Evolutionary conservation across 1,284 basidiomycete genomes (phyloP).

Genomic region (Puccinia novopanici): DNA sequence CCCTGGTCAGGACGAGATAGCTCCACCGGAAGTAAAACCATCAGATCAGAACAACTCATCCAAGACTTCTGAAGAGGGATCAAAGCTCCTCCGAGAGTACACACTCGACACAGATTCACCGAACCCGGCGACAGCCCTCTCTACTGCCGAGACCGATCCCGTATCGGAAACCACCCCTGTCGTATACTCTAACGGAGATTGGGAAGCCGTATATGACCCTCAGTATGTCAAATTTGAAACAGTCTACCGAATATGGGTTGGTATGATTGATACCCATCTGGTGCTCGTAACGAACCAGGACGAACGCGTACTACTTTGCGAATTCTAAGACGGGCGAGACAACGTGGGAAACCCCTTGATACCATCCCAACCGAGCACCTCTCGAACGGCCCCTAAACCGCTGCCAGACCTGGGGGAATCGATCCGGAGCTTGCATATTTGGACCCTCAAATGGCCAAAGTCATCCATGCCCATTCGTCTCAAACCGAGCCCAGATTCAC

Average conservation of each 20-base stretch:
- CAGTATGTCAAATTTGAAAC: conserved; percentile 20
- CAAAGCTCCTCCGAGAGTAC: neutral
- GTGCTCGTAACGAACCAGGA: neutral
- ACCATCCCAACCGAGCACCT: neutral
- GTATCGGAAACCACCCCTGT: neutral
- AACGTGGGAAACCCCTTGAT: conserved; percentile 39
- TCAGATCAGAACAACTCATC: neutral
- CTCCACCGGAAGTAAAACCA: neutral
- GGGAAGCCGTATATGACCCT: conserved; percentile 38
- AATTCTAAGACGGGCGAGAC: conserved; percentile 37
- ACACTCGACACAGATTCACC: neutral
- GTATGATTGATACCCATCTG: neutral
- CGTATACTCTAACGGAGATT: conserved; percentile 40
- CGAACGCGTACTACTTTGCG: conserved; percentile 40
- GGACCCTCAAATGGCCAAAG: conserved; percentile 11
- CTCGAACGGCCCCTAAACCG: neutral
- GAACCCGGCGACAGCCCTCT: neutral
- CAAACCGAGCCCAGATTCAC: conserved; percentile 14
- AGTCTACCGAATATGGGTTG: neutral
- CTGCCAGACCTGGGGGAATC: conserved; percentile 25
- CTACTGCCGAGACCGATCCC: neutral
- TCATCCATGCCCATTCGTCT: neutral
- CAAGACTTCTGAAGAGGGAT: neutral
- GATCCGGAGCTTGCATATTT: conserved; percentile 43
- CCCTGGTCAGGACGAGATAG: neutral